A percentile compares a stretch with the other conserved stretches of the same genome.
phyloP scores from a whole-genome alignment of 306 rosid species.

The Ceratonia siliqua region DNA sequence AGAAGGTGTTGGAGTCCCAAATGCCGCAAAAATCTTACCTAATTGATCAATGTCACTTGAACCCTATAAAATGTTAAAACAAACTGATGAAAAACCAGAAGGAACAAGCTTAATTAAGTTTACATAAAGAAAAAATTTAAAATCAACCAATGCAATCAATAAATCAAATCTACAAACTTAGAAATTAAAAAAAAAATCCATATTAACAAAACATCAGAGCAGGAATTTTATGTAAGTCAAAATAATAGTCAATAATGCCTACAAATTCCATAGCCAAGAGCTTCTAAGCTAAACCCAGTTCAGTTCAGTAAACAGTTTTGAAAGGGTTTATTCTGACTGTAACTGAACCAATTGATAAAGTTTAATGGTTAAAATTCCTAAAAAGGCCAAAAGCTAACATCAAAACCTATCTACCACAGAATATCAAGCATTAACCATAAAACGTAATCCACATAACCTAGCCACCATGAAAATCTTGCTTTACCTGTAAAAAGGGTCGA shows the following conservation, averaged over 20 bases:
- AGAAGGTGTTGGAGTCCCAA: slow-evolving; percentile 89
- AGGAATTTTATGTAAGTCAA: slow-evolving; percentile 19
- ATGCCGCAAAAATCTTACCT: slow-evolving; percentile 91
- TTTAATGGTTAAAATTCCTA: slow-evolving; percentile 10
- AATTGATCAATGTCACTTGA: slow-evolving; percentile 96
- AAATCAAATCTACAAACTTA: background rate
- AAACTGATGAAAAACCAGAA: slow-evolving; percentile 25
- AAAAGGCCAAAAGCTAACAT: background rate
- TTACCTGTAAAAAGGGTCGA: slow-evolving; percentile 88
- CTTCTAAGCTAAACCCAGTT: slow-evolving; percentile 13
- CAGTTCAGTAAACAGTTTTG: slow-evolving; percentile 10
- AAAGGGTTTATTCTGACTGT: background rate
- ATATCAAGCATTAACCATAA: too few relatives aligned
- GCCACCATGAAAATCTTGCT: slow-evolving; percentile 11
- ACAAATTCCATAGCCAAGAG: slow-evolving; percentile 10
- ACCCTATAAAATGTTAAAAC: slow-evolving; percentile 51
- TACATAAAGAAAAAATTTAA: slow-evolving; percentile 18
- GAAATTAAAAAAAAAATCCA: too few relatives aligned
- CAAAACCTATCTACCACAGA: slow-evolving; percentile 1
- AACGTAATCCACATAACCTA: too few relatives aligned
- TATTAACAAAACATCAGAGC: background rate
- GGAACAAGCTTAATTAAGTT: slow-evolving; percentile 4
- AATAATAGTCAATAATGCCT: slow-evolving; percentile 17
- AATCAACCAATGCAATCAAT: slow-evolving; percentile 17
- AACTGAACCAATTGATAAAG: background rate